These are phyloP conservation scores for Zygosaccharomyces pseudobailii DNA, from an alignment of 1,139 yeast genomes.

Conservation along the genomic window DNA sequence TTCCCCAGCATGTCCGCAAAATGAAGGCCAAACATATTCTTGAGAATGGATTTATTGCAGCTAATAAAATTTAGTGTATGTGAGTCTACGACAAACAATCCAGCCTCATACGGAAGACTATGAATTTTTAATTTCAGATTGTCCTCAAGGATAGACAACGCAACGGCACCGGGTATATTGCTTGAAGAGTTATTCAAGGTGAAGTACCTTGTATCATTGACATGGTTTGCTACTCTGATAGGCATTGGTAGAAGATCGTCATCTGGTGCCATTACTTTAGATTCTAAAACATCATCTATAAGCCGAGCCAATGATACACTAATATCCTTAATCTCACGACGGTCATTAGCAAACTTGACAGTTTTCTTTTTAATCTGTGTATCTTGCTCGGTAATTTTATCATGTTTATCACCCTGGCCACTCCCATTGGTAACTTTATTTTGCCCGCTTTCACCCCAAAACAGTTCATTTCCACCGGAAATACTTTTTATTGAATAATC, in stretches of 20 bases:
- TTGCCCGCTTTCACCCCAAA: conserved; percentile 7
- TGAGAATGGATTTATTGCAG: conserved; percentile 74
- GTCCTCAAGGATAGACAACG: conserved; percentile 50
- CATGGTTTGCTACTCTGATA: conserved; percentile 38
- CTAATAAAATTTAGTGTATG: conserved; percentile 23
- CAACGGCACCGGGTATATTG: conserved; percentile 64
- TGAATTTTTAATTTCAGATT: conserved; percentile 54
- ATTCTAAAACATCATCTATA: conserved; percentile 26
- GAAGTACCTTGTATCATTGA: conserved; percentile 58
- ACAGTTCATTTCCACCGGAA: conserved; percentile 21
- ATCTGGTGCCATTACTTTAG: conserved; percentile 30
- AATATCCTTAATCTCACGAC: conserved; percentile 23
- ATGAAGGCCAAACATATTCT: conserved; percentile 67
- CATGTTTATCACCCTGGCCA: conserved; percentile 1
- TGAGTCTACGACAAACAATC: conserved; percentile 60
- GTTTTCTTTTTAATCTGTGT: conserved; percentile 25
- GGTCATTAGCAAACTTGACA: conserved; percentile 32
- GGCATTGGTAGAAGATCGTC: conserved; percentile 38
- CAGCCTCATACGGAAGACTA: conserved; percentile 82
- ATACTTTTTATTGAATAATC: conserved; percentile 25
- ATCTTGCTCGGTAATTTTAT: background rate
- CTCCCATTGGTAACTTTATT: conserved; percentile 1
- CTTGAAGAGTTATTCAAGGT: conserved; percentile 47
- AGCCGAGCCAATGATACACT: conserved; percentile 31
- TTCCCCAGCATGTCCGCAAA: conserved; percentile 46